phyloP scores from a whole-genome alignment of 768 basidiomycete genomes.

The Postia placenta region DNA sequence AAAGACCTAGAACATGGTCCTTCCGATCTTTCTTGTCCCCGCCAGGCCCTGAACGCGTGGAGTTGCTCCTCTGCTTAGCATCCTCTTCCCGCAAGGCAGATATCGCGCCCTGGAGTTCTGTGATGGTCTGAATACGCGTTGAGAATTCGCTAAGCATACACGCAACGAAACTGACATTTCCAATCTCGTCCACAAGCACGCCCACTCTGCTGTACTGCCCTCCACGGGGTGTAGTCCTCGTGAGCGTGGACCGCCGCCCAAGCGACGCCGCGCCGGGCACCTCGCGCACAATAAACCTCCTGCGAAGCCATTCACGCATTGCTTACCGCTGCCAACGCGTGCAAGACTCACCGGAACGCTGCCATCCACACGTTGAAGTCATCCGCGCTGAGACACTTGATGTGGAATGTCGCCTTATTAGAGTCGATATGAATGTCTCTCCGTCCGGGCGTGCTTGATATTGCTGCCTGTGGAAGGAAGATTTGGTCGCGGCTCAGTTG shows the following conservation, averaged over 20 bases:
- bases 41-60: constrained; percentile 29
- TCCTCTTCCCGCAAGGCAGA: constrained; percentile 34
- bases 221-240: constrained; percentile 33
- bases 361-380: constrained; percentile 75
- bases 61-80: constrained; percentile 27
- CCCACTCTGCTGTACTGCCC: constrained; percentile 45
- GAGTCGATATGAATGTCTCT: constrained; percentile 82
- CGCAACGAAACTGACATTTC: constrained; percentile 36
- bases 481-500: constrained; percentile 69
- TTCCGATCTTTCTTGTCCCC: constrained; percentile 37
- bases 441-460: constrained; percentile 65
- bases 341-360: constrained; percentile 53
- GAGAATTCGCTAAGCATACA: neutral
- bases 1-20: constrained; percentile 47
- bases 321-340: neutral
- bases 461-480: constrained; percentile 58
- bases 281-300: constrained; percentile 55
- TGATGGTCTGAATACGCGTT: constrained; percentile 40
- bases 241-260: constrained; percentile 29
- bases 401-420: constrained; percentile 70
- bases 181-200: constrained; percentile 60
- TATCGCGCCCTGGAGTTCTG: constrained; percentile 52
- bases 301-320: constrained; percentile 19
- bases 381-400: constrained; percentile 64
- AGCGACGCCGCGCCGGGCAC: constrained; percentile 24